Percentiles rank a stretch among this genome's conserved stretches.
phyloP scores from a whole-genome alignment of 2,329 filamentous ascomycete species.

The Alternaria angustiovoidea region DNA sequence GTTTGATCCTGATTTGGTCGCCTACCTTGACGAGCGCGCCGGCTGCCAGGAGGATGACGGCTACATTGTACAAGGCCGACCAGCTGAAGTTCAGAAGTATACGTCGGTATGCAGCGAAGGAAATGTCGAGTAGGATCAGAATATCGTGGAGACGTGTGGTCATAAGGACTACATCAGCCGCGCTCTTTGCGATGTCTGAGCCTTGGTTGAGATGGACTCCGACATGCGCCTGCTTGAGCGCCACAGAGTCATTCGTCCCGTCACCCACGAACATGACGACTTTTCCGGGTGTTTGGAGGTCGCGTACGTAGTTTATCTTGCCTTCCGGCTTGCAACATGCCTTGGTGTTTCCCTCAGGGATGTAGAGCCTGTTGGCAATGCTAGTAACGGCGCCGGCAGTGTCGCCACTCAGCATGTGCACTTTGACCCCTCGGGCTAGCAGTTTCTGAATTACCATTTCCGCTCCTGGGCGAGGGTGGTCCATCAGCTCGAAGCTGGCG shows the following conservation, averaged over 20 bases:
- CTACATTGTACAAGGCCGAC: constrained; percentile 74
- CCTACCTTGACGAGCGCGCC: constrained; percentile 59
- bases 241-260: constrained; percentile 80
- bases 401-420: constrained; percentile 68
- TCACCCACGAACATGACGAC: constrained; percentile 76
- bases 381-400: constrained; percentile 58
- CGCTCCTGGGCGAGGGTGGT: constrained; percentile 60
- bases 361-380: constrained; percentile 53
- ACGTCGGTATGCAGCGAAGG: constrained; percentile 49
- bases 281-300: constrained; percentile 31
- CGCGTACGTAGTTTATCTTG: constrained; percentile 63
- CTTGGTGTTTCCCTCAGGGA: constrained; percentile 52
- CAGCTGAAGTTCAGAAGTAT: constrained; percentile 73
- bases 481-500: constrained; percentile 62
- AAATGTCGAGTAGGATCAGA: constrained; percentile 65
- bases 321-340: constrained; percentile 61
- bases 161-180: constrained; percentile 75
- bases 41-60: constrained; percentile 71
- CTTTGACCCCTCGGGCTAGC: constrained; percentile 55
- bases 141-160: constrained; percentile 65
- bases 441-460: constrained; percentile 62
- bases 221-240: constrained; percentile 73
- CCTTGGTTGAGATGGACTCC: constrained; percentile 72
- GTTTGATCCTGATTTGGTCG: constrained; percentile 61
- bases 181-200: constrained; percentile 69